These are phyloP conservation scores for Emericellopsis atlantica DNA, from an alignment of 2,329 filamentous ascomycete species.

Conservation along the genomic window DNA sequence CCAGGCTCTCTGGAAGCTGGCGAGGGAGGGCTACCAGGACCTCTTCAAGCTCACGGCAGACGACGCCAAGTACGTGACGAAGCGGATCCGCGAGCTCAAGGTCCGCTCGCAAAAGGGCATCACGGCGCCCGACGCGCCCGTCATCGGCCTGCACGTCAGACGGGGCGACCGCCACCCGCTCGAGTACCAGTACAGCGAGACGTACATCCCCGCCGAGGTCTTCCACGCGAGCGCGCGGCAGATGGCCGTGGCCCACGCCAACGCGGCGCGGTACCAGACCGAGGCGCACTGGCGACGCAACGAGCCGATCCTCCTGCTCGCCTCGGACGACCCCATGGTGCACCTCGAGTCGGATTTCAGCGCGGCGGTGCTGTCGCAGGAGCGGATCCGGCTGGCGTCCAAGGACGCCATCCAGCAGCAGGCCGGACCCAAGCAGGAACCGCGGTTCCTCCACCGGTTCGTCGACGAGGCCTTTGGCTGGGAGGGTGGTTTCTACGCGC, in stretches of 20 bases:
- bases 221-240: conserved; percentile 50
- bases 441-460: conserved; percentile 1
- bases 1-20: conserved; percentile 53
- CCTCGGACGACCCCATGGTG: conserved; percentile 72
- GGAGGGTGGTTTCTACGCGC: conserved; percentile 78
- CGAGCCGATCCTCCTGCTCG: conserved; percentile 41
- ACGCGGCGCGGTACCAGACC: conserved; percentile 16
- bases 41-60: conserved; percentile 58
- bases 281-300: conserved; percentile 10
- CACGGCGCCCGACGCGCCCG: conserved; percentile 19
- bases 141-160: conserved; percentile 65
- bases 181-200: conserved; percentile 63
- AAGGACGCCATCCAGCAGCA: conserved; percentile 33
- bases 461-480: conserved; percentile 64
- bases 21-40: conserved; percentile 57
- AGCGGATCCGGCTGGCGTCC: conserved; percentile 62
- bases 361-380: conserved; percentile 52
- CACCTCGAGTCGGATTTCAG: conserved; percentile 53
- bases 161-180: conserved; percentile 68
- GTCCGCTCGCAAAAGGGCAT: conserved; percentile 27
- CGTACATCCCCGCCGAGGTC: conserved; percentile 62
- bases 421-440: conserved; percentile 22
- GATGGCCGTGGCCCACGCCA: conserved; percentile 31
- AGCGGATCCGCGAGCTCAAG: conserved; percentile 44
- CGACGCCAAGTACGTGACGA: conserved; percentile 52